Percentiles rank a stretch among this genome's conserved stretches.
Conservation (phyloP, 257 asterid genomes). For the Marsdenia floribunda region DNA sequence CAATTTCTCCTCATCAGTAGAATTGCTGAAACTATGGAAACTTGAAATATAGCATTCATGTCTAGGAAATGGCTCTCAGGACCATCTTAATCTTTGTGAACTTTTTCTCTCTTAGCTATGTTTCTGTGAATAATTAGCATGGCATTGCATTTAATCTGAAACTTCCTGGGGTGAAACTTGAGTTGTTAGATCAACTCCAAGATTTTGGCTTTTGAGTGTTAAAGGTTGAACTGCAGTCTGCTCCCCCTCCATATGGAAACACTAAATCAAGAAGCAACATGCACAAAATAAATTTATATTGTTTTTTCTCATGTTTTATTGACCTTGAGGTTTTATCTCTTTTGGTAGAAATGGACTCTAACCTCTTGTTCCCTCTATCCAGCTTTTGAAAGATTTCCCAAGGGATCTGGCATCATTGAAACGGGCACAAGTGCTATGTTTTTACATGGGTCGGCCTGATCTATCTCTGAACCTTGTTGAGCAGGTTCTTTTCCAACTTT, state of each 20-base stretch:
- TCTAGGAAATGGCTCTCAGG: background rate
- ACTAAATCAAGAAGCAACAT: background rate
- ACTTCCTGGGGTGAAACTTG: background rate
- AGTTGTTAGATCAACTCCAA: background rate
- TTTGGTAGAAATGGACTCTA: background rate
- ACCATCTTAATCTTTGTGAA: background rate
- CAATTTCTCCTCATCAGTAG: background rate
- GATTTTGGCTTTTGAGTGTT: background rate
- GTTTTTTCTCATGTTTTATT: background rate
- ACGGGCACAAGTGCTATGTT: slow-evolving; percentile 82
- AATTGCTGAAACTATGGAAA: background rate
- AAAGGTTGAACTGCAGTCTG: background rate
- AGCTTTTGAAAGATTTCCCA: slow-evolving; percentile 76
- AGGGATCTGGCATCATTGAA: slow-evolving; percentile 73
- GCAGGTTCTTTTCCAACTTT: slow-evolving; percentile 41
- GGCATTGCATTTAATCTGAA: background rate
- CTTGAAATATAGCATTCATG: background rate
- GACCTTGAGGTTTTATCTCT: background rate
- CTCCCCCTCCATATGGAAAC: background rate
- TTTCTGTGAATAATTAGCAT: background rate
- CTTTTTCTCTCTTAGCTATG: background rate
- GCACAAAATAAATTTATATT: background rate
- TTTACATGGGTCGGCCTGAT: slow-evolving; percentile 83
- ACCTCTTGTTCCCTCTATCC: slow-evolving; percentile 9
- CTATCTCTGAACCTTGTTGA: slow-evolving; percentile 67